Base-by-base conservation (phyloP, 768 basidiomycete genomes). In the Neoboletus subvelutipes region DNA sequence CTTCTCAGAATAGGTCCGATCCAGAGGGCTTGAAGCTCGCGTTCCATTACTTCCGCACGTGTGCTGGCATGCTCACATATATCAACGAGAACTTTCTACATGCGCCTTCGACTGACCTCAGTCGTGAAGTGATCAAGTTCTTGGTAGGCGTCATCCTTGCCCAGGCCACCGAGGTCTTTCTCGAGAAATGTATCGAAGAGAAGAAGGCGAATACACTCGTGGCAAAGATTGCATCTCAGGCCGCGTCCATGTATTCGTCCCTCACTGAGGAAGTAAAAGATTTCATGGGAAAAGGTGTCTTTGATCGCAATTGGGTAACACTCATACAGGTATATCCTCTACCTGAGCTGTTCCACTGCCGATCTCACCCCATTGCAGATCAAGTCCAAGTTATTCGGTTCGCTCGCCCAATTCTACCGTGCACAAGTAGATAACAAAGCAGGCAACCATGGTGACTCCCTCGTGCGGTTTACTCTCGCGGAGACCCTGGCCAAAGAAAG, bases 31-130 rank as follows among this genome's bases (percentile, higher is more conserved):
- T 93, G 65, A 98, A 97, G 74, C 85, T 93, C 34, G 85, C 96
- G 0, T 99, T 97, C 76, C 84, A 92, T 74, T 95, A 93, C 74
- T 91, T 93, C 65, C 80, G 89, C 18, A 85, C 90, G 12, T 87
- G 90, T 41, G 92, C 95, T 3, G 97, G 97, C 20, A 97, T 99
- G 93, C 84, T 98, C 67, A 93, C 87, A 7, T 99, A 98, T 71
- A 94, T 99, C 78, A 98, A 98, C 76, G 97, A 99, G 73, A 98
- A 99, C 81, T 99, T 99, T 72, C 78, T 99, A 0, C 97, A 99
- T 66, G 97, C 96, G 0, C 97, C 97, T 0, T 94, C 91, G 22
- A 97, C 92, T 2, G 97, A 98, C 75, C 83, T 98, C 45, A 89
- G 88, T 66, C 82, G 93, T 20, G 96, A 98, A 57, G 92, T 98